Evolutionary conservation across 2,329 filamentous ascomycete species (phyloP).

Genomic region (Hysterium pulicare): DNA sequence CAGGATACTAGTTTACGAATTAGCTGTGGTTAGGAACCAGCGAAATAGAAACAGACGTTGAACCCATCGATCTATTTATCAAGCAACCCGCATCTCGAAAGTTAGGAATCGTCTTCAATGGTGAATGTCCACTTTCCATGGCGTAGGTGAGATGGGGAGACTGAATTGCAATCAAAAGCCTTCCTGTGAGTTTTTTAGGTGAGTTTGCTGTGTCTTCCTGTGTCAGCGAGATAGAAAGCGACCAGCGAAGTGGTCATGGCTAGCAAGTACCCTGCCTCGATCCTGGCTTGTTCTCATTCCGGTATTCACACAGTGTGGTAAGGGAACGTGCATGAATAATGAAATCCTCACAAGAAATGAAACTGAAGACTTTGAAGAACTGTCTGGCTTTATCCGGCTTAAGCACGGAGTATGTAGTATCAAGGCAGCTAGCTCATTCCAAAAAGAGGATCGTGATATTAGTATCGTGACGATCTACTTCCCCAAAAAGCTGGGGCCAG

Average conservation of each 20-base stretch:
- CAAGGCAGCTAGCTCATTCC: neutral
- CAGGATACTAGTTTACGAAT: conserved; percentile 17
- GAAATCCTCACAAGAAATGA: too few species aligned
- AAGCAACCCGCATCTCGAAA: conserved; percentile 36
- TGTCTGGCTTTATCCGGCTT: too few species aligned
- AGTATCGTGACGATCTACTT: neutral
- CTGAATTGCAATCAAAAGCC: neutral
- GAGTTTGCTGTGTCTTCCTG: neutral
- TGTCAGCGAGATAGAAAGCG: neutral
- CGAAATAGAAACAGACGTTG: conserved; percentile 12
- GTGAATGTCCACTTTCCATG: conserved; percentile 8
- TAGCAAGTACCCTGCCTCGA: conserved; percentile 2
- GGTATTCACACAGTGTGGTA: too few species aligned
- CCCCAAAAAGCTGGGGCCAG: neutral
- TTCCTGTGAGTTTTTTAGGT: neutral
- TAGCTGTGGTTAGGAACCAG: too few species aligned
- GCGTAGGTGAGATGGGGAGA: neutral
- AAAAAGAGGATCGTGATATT: neutral
- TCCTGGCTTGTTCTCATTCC: too few species aligned
- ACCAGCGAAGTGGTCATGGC: conserved; percentile 1
- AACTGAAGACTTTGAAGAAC: too few species aligned
- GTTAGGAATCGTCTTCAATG: conserved; percentile 31
- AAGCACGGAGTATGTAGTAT: too few species aligned
- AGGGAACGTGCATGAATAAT: too few species aligned
- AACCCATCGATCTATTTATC: conserved; percentile 21